Percentiles rank a stretch among this genome's conserved stretches.
Evolutionary conservation across 306 rosid genomes (phyloP).

Genomic region (peach (Prunus persica)): DNA sequence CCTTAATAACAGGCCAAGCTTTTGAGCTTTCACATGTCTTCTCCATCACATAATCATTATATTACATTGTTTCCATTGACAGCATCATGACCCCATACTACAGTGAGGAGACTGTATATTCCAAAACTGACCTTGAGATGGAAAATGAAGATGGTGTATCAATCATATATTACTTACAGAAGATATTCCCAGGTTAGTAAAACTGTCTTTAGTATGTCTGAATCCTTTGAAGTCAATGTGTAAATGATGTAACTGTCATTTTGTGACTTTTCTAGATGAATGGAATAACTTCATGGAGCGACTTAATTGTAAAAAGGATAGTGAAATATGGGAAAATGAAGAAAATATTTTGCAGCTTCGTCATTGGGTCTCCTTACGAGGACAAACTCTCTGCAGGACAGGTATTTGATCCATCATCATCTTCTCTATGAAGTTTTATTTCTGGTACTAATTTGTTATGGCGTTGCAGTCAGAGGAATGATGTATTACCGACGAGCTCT

Average conservation of each 20-base stretch:
- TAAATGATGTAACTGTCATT: slow-evolving; percentile 13
- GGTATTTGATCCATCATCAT: slow-evolving; percentile 42
- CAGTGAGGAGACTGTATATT: slow-evolving; percentile 94
- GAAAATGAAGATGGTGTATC: slow-evolving; percentile 98
- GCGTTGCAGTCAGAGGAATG: slow-evolving; percentile 89
- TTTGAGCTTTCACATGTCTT: slow-evolving; percentile 15
- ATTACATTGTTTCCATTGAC: slow-evolving; percentile 27
- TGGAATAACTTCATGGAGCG: slow-evolving; percentile 99
- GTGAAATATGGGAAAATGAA: slow-evolving; percentile 86
- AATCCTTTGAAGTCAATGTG: slow-evolving; percentile 11
- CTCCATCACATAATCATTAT: background rate
- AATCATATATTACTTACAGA: slow-evolving; percentile 88
- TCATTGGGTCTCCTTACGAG: slow-evolving; percentile 94
- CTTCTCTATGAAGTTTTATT: slow-evolving; percentile 14
- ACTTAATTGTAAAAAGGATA: slow-evolving; percentile 70
- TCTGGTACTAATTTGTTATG: slow-evolving; percentile 23
- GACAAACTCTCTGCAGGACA: slow-evolving; percentile 94
- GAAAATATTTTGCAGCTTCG: slow-evolving; percentile 86
- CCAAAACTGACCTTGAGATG: slow-evolving; percentile 88
- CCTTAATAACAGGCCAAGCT: background rate
- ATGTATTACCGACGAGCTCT: slow-evolving; percentile 95
- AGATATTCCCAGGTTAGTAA: slow-evolving; percentile 88
- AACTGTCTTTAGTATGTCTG: slow-evolving; percentile 19
- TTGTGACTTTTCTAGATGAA: slow-evolving; percentile 58
- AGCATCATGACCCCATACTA: slow-evolving; percentile 98